These are phyloP conservation scores for Gamarada debralockiae DNA, from an alignment of 495 filamentous ascomycete species.

Conservation along the genomic window DNA sequence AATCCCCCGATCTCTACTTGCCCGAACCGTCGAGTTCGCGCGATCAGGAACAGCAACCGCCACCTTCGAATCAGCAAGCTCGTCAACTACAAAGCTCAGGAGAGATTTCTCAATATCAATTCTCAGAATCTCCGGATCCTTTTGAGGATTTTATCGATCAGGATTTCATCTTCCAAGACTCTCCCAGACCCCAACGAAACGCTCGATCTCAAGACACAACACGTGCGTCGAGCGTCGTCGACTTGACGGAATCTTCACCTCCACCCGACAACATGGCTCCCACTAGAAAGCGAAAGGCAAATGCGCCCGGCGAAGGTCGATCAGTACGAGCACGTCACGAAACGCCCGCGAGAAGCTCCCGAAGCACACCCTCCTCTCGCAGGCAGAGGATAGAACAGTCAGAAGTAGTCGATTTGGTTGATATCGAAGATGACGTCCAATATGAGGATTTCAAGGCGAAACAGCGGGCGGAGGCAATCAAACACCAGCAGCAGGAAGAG, in stretches of 20 bases:
- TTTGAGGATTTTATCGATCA: conserved; percentile 15
- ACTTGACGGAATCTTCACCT: conserved; percentile 29
- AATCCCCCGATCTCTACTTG: not conserved
- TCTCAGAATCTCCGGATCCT: conserved; percentile 20
- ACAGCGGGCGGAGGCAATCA: conserved; percentile 44
- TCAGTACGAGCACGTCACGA: conserved; percentile 17
- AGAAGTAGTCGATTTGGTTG: conserved; percentile 60
- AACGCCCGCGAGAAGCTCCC: conserved; percentile 4
- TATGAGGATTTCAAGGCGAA: conserved; percentile 39
- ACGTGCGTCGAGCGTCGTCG: conserved; percentile 21
- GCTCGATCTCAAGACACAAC: conserved; percentile 1
- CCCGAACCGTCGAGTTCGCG: not conserved
- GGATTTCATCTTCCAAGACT: not conserved
- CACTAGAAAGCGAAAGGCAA: conserved; percentile 30
- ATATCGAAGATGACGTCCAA: conserved; percentile 44
- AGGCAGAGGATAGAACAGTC: conserved; percentile 29
- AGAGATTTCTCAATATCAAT: not conserved
- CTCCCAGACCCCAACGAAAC: not conserved
- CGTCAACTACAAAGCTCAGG: not conserved
- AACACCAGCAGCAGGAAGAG: conserved; percentile 43
- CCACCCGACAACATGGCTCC: conserved; percentile 12
- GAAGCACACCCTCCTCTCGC: not conserved
- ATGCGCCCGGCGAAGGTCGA: conserved; percentile 20
- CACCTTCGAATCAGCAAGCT: conserved; percentile 14
- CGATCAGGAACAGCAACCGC: conserved; percentile 4